Base-by-base conservation (phyloP, 2,329 filamentous ascomycete species). In the Didymella sp. region DNA sequence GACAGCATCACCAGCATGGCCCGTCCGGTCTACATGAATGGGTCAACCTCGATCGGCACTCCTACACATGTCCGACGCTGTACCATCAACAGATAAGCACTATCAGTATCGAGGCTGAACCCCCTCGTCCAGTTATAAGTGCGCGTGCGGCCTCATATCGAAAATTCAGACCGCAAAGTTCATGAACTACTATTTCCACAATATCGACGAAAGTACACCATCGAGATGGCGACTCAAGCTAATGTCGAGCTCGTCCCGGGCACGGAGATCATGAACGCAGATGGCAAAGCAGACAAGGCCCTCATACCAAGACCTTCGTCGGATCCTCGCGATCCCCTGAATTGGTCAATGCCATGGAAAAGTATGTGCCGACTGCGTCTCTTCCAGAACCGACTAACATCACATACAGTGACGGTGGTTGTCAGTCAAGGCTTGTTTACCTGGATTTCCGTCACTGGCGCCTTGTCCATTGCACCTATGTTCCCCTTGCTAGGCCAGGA, bases 381-480 rank as follows among this genome's bases (percentile, higher is more conserved):
- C 15, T 13, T 8, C n/a, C 7, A 15, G n/a, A 11, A 8, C 17
- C 4, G 15, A 24, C 51, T 54, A 6, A 50, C 13, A 21, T 38
- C 6, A 38, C 6, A 6, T 27, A 9, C 27, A 74, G 72, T 77
- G 31, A 70, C 69, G 46, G 73, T 71, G 6, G 73, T 77, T 46
- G 60, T 67, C n/a, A 75, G 74, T 15, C 76, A 78, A 52, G 70
- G 75, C 51, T 64, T 79, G 13, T 78, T 78, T 55, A 74, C 78
- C 11, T 80, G 77, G 73, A 77, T 79, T 11, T 68, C 76, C 3
- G 77, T 79, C 1, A 78, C 76, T 15, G 75, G 76, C 3, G 77
- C 77, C 4, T 67, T 80, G 2, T 79, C 76, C 3, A 73, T 80
- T 27, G 78, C 77, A 1, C 78, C 78, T 2, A 75, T 80, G 69